phyloP scores from a whole-genome alignment of 768 basidiomycete species.

The Galerina sulciceps region DNA sequence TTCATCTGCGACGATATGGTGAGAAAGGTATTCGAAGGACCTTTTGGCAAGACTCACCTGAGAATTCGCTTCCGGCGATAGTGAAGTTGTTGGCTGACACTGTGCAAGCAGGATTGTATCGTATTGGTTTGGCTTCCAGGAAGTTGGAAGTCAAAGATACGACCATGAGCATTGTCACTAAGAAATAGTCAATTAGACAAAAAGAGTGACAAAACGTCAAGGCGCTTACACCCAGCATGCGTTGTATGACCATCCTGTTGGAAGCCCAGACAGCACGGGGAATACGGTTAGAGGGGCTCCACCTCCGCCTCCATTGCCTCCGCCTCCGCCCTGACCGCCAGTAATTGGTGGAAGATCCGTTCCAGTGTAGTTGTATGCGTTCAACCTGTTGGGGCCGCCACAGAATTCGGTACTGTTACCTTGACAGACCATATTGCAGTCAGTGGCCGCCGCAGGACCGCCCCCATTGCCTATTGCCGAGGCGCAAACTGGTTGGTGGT shows the following conservation, averaged over 20 bases:
- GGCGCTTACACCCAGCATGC: conserved; percentile 66
- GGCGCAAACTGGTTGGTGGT: conserved; percentile 50
- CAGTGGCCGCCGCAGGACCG: conserved; percentile 46
- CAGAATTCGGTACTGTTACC: conserved; percentile 71
- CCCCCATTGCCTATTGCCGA: conserved; percentile 48
- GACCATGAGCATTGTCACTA: conserved; percentile 68
- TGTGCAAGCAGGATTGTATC: conserved; percentile 62
- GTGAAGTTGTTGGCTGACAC: conserved; percentile 64
- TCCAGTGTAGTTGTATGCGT: conserved; percentile 73
- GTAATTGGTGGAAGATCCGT: conserved; percentile 47
- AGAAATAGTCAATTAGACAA: background rate
- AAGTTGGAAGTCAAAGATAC: conserved; percentile 44
- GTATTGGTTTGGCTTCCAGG: conserved; percentile 45
- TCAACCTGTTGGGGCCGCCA: conserved; percentile 72
- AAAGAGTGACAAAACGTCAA: conserved; percentile 6
- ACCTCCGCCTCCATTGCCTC: conserved; percentile 39
- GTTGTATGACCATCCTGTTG: conserved; percentile 59
- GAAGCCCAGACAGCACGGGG: conserved; percentile 55
- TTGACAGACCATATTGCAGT: conserved; percentile 70
- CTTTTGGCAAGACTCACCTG: conserved; percentile 39
- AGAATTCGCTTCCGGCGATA: conserved; percentile 73
- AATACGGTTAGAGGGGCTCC: conserved; percentile 32
- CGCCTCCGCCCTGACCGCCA: conserved; percentile 38
- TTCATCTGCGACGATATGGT: conserved; percentile 29
- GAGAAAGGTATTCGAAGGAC: background rate